Evolutionary conservation across 148 eudicot genomes (phyloP), one percentile per base, ranked within the genome.

Genomic region (Chenopodium album): DNA sequence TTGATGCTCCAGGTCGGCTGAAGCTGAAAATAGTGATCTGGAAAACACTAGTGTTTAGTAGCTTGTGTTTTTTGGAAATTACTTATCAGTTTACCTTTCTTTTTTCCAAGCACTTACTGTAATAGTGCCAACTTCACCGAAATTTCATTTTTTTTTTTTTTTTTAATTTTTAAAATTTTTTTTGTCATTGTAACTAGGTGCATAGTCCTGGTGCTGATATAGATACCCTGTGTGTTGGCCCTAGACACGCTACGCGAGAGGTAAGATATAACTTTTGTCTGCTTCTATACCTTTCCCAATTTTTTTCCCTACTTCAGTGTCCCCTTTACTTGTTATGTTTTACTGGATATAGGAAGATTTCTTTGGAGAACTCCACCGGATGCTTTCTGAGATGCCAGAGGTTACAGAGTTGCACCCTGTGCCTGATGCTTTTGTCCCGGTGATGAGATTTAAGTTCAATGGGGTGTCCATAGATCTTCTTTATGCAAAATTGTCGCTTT

Each of bases 131-230:
- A 23, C 68, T 62, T 32, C 50, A 12, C 62, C 71, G 10, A 26
- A 22, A 16, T 50, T 37, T 22, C n/a, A 0, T 37, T 37, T 5
- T 37, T 37, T 37, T 34, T 37, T 32, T 32, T 32, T 32, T 32
- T 32, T 32, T 32, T 32, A 1, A 0, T 32, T 32, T 32, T 32
- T 32, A 0, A 26, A 26, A 26, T 32, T 32, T 41, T 41, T 41
- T 41, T 41, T 4, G 34, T 71, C 70, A 19, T 73, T 69, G 28
- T 23, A 78, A 34, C 22, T 80, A 91, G 94, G 94, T 91, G 69
- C 94, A 91, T 87, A 89, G 92, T 73, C 94, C 94, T 77, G 94
- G 94, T 74, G 94, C 94, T 31, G 94, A 91, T 85, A 91, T 91
- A 85, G 94, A 91, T 75, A 91, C 92, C 31, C 86, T 91, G 52